Evolutionary conservation across 179 eudicot species (phyloP).

Genomic region (Spinacia oleracea): DNA sequence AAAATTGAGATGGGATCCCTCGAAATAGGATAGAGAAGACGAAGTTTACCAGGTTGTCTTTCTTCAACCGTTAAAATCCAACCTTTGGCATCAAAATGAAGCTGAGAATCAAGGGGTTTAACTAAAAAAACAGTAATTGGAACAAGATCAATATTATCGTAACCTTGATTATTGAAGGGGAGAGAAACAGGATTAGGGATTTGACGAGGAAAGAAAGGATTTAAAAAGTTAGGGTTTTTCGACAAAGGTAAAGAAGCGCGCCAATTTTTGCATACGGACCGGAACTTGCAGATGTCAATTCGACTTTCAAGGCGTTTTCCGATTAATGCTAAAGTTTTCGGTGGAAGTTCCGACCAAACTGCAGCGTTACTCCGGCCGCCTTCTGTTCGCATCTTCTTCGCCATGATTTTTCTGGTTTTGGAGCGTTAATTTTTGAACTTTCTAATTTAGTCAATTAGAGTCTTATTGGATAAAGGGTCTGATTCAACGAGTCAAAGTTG

Average conservation of each 20-base stretch:
- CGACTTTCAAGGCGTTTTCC: conserved; percentile 12
- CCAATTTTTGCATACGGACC: conserved; percentile 19
- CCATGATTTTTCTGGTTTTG: neutral
- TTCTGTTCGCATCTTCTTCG: neutral
- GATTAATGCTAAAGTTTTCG: neutral
- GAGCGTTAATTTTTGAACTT: neutral
- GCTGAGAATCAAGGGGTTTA: neutral
- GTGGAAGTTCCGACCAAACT: conserved; percentile 1
- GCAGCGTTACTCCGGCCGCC: neutral
- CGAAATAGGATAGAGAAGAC: neutral
- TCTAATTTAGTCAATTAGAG: too few relatives aligned
- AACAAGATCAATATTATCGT: conserved; percentile 7
- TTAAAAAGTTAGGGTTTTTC: conserved; percentile 5
- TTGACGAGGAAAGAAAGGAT: conserved; percentile 4
- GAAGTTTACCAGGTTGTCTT: conserved; percentile 10
- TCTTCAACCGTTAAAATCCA: conserved; percentile 17
- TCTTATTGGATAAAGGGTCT: too few relatives aligned
- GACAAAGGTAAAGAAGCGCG: conserved; percentile 10
- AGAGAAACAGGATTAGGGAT: conserved; percentile 16
- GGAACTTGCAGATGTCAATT: conserved; percentile 12
- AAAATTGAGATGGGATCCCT: neutral
- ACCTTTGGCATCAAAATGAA: neutral
- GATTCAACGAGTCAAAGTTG: too few relatives aligned
- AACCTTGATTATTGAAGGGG: conserved; percentile 4
- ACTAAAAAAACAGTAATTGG: conserved; percentile 2